Percentiles rank a stretch among this genome's conserved stretches.
Conservation (phyloP, 495 filamentous ascomycete genomes). For the Daldinia grandis region DNA sequence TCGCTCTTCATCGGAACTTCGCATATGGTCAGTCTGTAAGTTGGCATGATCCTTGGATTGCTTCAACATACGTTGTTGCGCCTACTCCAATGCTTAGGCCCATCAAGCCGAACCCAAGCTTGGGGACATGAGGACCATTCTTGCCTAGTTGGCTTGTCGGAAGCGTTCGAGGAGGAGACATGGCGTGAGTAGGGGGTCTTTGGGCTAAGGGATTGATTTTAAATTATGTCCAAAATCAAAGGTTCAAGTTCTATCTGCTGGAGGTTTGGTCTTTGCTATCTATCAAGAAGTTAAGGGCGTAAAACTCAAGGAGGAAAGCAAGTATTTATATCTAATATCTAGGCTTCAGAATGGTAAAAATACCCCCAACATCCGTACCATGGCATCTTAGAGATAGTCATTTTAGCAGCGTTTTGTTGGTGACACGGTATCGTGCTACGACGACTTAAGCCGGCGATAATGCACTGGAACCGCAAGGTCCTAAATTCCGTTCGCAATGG, state of each 20-base stretch:
- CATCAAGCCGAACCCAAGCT: slow-evolving; percentile 65
- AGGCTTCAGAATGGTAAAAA: background rate
- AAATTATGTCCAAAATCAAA: background rate
- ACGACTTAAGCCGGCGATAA: background rate
- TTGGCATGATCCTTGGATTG: background rate
- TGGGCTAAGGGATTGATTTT: background rate
- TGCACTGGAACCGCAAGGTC: background rate
- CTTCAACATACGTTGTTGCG: slow-evolving; percentile 33
- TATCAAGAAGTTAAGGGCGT: background rate
- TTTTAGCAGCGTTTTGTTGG: background rate
- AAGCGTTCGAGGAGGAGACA: slow-evolving; percentile 22
- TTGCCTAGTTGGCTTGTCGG: slow-evolving; percentile 57
- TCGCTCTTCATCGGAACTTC: slow-evolving; percentile 54
- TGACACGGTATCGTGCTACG: background rate
- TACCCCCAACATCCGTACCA: background rate
- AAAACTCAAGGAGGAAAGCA: background rate
- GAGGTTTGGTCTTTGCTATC: background rate
- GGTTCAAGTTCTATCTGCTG: background rate
- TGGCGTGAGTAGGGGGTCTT: slow-evolving; percentile 2
- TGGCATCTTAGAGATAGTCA: background rate
- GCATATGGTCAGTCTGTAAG: background rate
- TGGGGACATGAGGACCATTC: slow-evolving; percentile 62
- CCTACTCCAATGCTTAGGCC: slow-evolving; percentile 61
- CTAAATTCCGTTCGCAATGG: background rate
- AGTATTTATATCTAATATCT: slow-evolving; percentile 13